These are phyloP conservation scores for Saraca asoca DNA, from an alignment of 331 rosid genomes.

Conservation along the genomic window DNA sequence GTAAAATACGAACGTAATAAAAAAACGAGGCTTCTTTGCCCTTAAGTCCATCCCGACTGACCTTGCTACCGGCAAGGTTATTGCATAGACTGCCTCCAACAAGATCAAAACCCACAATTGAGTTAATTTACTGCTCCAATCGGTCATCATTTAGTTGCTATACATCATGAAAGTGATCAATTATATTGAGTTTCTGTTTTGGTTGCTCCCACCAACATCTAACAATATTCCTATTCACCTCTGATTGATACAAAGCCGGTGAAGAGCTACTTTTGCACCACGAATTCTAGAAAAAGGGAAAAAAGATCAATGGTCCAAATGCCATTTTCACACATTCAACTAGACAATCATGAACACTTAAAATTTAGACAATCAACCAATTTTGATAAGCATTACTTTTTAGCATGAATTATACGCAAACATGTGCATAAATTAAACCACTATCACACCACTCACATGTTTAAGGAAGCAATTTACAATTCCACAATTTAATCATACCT, in stretches of 20 bases:
- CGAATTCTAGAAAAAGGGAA: constrained; percentile 96
- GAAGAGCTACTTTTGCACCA: constrained; percentile 95
- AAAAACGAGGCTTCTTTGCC: constrained; percentile 78
- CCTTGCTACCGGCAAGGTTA: constrained; percentile 89
- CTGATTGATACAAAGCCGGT: constrained; percentile 73
- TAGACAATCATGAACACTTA: too few species aligned
- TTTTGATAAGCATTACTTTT: too few species aligned
- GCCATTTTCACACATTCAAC: too few species aligned
- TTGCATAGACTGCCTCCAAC: constrained; percentile 97
- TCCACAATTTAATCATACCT: too few species aligned
- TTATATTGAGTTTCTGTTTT: constrained; percentile 68
- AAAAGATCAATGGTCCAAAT: constrained; percentile 81
- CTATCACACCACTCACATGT: too few species aligned
- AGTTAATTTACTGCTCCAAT: constrained; percentile 54
- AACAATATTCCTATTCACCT: constrained; percentile 70
- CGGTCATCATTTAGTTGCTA: constrained; percentile 52
- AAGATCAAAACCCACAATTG: constrained; percentile 85
- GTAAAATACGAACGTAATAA: constrained; percentile 72
- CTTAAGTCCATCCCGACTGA: constrained; percentile 79
- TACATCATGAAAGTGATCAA: constrained; percentile 66
- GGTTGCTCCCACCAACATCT: constrained; percentile 99
- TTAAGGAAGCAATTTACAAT: too few species aligned
- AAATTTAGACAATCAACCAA: too few species aligned
- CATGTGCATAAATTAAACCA: too few species aligned
- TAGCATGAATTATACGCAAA: too few species aligned